Evolutionary conservation across 176 grass and related monocot species (phyloP).

Genomic region (Oryza rufipogon): DNA sequence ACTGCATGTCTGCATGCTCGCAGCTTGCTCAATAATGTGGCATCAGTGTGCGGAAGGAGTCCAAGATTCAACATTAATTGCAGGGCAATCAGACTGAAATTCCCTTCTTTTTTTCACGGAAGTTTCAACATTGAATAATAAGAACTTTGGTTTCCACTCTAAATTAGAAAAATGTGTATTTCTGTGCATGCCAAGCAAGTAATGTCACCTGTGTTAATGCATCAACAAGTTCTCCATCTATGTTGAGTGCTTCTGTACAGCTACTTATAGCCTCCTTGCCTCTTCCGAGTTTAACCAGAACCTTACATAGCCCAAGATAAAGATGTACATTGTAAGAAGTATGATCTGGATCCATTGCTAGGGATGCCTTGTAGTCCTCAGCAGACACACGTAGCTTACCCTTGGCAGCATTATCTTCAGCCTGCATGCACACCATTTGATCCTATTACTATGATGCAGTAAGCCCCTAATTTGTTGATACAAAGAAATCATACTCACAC

Average conservation of each 20-base stretch:
- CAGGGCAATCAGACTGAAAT: background rate
- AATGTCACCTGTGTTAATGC: slow-evolving; percentile 80
- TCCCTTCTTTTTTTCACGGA: background rate
- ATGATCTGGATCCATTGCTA: slow-evolving; percentile 87
- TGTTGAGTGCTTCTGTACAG: slow-evolving; percentile 82
- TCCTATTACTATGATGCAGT: background rate
- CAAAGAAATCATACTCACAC: slow-evolving; percentile 50
- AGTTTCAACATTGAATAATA: slow-evolving; percentile 3
- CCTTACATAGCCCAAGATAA: slow-evolving; percentile 90
- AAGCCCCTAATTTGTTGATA: slow-evolving; percentile 20
- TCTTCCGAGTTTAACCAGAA: slow-evolving; percentile 97
- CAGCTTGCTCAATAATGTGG: background rate
- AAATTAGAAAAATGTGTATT: too few species aligned
- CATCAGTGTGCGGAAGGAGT: background rate
- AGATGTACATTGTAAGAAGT: slow-evolving; percentile 77
- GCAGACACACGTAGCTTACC: slow-evolving; percentile 83
- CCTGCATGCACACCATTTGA: slow-evolving; percentile 53
- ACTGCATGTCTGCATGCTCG: background rate
- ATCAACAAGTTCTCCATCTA: slow-evolving; percentile 88
- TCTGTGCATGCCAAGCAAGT: background rate
- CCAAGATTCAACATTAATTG: slow-evolving; percentile 1
- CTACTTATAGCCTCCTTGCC: slow-evolving; percentile 84
- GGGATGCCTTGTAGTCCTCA: slow-evolving; percentile 91
- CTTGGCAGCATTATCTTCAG: slow-evolving; percentile 89
- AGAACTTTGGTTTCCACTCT: background rate